Evolutionary conservation across 2,329 filamentous ascomycete genomes (phyloP), one percentile per base, ranked within the genome.

Genomic region (Acarospora socialis): DNA sequence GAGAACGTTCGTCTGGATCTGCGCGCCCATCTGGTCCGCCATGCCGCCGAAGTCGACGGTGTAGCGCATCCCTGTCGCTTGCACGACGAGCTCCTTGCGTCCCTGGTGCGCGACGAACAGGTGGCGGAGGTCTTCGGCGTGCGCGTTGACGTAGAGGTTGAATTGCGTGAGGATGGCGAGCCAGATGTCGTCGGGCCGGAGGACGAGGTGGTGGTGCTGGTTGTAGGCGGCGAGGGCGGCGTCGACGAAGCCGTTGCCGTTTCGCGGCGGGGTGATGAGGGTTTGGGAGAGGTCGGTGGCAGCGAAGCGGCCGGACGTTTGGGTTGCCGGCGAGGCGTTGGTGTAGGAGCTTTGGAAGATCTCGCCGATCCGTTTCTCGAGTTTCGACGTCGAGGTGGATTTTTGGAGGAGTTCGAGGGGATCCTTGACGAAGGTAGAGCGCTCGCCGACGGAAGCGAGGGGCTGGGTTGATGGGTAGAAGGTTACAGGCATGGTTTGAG

Each of bases 161-260:
- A 68, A 40, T 36, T 70, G 65, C 0, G 54, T 50, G 1, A 69
- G 43, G 37, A 69, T 65, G 4, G 62, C 47, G 28, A 66, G 52
- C 65, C 65, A 70, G 7, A 68, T 43, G 33, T 70, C 65, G 19
- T 70, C 65, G 0, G 65, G 64, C 1, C 64, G 58, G 25, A 68
- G 46, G 2, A 44, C 45, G 0, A 69, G 52, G 34, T 66, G 54
- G 31, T 61, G 56, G 34, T 66, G 25, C 9, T 28, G 9, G 15
- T 14, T 28, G 25, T 28, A 28, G 7, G 25, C 25, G 25, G 9
- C 9, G 13, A 9, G 15, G 13, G 9, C 67, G 0, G 64, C 63
- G 21, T 60, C 53, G 22, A 65, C 47, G 3, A 57, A 56, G 9
- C 59, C 55, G 12, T 60, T 52, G n/a, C n/a, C n/a, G n/a, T n/a